Evolutionary conservation across 805 yeast genomes (phyloP).

Genomic region (Starmera caribaea): DNA sequence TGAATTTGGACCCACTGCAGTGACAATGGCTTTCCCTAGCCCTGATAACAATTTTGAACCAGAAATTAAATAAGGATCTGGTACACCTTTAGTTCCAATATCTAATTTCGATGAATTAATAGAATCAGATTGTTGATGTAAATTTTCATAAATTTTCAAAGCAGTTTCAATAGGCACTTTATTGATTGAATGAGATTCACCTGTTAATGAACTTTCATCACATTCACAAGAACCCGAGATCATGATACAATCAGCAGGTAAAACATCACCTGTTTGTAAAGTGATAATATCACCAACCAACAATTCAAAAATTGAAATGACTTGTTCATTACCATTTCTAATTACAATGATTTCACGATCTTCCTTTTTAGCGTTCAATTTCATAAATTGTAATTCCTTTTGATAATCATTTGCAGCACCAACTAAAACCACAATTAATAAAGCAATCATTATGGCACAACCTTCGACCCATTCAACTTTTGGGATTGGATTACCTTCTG

Average conservation of each 20-base stretch:
- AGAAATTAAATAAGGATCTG: conserved; percentile 82
- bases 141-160: conserved; percentile 19
- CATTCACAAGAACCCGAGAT: conserved; percentile 71
- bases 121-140: conserved; percentile 12
- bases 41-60: conserved; percentile 89
- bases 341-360: conserved; percentile 72
- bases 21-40: conserved; percentile 73
- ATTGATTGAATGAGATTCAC: conserved; percentile 79
- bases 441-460: conserved; percentile 91
- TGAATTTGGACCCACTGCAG: conserved; percentile 86
- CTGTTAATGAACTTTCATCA: conserved; percentile 90
- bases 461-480: conserved; percentile 98
- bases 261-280: conserved; percentile 88
- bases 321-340: conserved; percentile 58
- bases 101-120: conserved; percentile 14
- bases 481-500: conserved; percentile 68
- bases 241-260: conserved; percentile 81
- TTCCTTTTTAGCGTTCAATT: conserved; percentile 78
- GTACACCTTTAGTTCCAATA: conserved; percentile 30
- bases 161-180: conserved; percentile 48
- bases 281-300: conserved; percentile 79
- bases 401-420: conserved; percentile 96
- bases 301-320: conserved; percentile 64
- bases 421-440: conserved; percentile 80
- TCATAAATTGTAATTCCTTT: conserved; percentile 88